Base-by-base conservation (phyloP, 2,329 filamentous ascomycete species). In the Lanzia echinophila region DNA sequence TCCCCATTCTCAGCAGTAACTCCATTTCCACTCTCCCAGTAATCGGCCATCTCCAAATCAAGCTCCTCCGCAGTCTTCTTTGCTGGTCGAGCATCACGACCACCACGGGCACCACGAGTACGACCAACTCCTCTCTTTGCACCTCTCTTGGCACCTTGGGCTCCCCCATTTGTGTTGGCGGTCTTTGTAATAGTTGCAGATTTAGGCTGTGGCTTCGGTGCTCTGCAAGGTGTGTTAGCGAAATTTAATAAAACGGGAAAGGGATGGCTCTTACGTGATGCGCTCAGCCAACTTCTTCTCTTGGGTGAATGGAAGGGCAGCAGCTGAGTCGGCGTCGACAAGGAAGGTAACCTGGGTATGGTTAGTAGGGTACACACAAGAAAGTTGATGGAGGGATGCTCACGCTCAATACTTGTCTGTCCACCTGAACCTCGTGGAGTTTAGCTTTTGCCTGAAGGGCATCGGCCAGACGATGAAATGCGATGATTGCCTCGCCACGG, bases 21-120 rank as follows among this genome's bases (percentile, higher is more conserved):
- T 58, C 74, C 73, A 61, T 75, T 75, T 48, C 50, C 50, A 50
- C 72, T 73, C 60, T 73, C 68, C 69, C 95, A 97, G 75, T 99
- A 99, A 71, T 97, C 94, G 19, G 83, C 85, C 94, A 99, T 99
- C 71, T 99, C 94, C 4, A 89, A 90, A 70, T 99, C 94, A 24
- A 99, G 83, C 75, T 99, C 91, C 69, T 96, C 92, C 1, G 87
- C 84, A 0, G 90, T 95, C 87, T 97, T 97, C 75, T 95, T 77
- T 66, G 84, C 74, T 62, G 86, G 78, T 65, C 86, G 82, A 60
- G 79, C 75, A 66, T 75, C 86, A 62, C 68, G 71, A 33, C 60
- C 61, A 41, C 63, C 63, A 50, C 72, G 75, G 58, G 76, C 75
- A 54, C 78, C 75, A 62, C 68, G 71, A 33, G 60, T 60, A 41